These are phyloP conservation scores for Barnettozyma populi DNA, from an alignment of 805 yeast species.

Conservation along the genomic window DNA sequence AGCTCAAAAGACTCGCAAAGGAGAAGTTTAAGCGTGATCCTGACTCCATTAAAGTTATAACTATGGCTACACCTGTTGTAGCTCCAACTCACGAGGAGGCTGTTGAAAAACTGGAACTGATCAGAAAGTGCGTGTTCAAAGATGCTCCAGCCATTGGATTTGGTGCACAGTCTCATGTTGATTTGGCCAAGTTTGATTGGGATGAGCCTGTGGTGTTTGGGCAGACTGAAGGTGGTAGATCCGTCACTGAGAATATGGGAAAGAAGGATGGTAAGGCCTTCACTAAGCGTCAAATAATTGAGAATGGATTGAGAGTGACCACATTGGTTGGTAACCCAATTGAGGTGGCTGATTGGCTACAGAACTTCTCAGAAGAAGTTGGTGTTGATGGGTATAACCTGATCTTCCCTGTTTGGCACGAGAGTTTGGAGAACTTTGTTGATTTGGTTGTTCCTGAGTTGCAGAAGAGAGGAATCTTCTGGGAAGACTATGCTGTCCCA, in stretches of 20 bases:
- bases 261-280: slow-evolving; percentile 18
- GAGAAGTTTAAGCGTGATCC: no score
- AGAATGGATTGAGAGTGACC: slow-evolving; percentile 28
- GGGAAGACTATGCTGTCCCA: neutral
- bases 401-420: neutral
- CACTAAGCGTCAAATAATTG: slow-evolving; percentile 26
- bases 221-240: slow-evolving; percentile 30
- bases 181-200: no score
- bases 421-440: neutral
- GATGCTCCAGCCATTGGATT: no score
- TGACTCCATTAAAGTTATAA: no score
- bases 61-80: no score
- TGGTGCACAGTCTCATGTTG: no score
- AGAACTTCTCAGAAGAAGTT: neutral
- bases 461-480: neutral
- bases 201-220: slow-evolving; percentile 27
- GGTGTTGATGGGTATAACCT: neutral
- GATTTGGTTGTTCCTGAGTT: neutral
- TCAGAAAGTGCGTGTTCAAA: no score
- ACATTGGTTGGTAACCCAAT: slow-evolving; percentile 32
- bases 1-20: no score
- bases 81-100: no score
- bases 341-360: slow-evolving; percentile 27
- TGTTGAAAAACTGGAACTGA: no score
- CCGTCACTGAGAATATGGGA: slow-evolving; percentile 28